Evolutionary conservation across 1,284 basidiomycete genomes (phyloP), one percentile per base, ranked within the genome.

Genomic region (Mycosarcoma maydis): DNA sequence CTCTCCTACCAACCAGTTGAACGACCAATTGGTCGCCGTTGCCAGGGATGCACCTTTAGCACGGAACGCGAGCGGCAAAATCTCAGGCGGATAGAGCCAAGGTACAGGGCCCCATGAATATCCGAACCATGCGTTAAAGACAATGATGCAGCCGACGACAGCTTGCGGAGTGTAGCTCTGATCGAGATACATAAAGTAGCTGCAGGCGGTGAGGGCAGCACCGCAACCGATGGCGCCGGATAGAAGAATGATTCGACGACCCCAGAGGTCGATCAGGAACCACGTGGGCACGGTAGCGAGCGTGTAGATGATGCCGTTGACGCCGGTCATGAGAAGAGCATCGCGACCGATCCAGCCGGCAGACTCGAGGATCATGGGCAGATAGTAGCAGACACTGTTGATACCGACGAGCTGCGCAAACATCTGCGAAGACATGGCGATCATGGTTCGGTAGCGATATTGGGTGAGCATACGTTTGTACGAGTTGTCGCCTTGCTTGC

Each of bases 301-400:
- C 30, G 94, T 83, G 81, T 97, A 97, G 72, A 94, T 91, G 56
- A 82, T 73, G 24, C 75, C 78, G 47, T 79, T 80, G 59, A 80
- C 92, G 7, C 94, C 95, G 2, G 94, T 94, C 95, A 98, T 98
- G 19, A 98, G 86, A 67, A 98, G 89, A 4, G 95, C 95, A 76
- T 97, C 89, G 46, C 94, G 87, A n/a, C 95, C 95, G 58, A 96
- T 87, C 94, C 95, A 98, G 38, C 95, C 95, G 39, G 94, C 94
- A 85, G 92, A 84, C 41, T 78, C 78, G 51, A 78, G 73, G 45
- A 84, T 68, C 46, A 75, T 71, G 40, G 66, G 46, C 38, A 92
- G 92, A 83, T 96, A 97, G 82, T 96, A 97, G 5, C 91, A 93
- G 23, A 97, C 94, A 53, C 94, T 92, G 65, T 77, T 80, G 73